phyloP scores from a whole-genome alignment of 345 rosid species.

The Ceriops decandra region DNA sequence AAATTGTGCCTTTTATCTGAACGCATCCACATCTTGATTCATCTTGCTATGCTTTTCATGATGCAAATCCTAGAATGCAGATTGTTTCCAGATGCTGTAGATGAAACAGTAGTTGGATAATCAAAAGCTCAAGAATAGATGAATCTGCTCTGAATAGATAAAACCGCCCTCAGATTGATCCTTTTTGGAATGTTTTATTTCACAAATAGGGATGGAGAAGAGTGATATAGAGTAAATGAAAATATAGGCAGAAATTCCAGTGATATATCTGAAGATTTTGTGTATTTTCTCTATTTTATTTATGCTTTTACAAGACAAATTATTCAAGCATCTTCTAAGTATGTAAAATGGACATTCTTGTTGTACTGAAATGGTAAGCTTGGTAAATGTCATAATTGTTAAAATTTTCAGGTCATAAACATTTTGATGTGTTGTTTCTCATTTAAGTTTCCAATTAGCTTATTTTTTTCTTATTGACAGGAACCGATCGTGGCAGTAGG shows the following conservation, averaged over 20 bases:
- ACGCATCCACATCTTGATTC: background rate
- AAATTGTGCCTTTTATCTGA: background rate
- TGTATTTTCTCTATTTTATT: background rate
- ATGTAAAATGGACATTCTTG: background rate
- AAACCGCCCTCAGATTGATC: background rate
- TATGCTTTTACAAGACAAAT: background rate
- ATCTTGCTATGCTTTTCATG: background rate
- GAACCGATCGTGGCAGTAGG: slow-evolving; percentile 62
- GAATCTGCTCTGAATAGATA: background rate
- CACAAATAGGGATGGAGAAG: background rate
- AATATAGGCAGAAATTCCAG: background rate
- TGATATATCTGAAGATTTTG: background rate
- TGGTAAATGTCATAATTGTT: background rate
- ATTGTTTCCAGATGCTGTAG: too few species aligned
- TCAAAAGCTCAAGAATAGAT: background rate
- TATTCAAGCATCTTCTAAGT: background rate
- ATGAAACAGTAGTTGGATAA: background rate
- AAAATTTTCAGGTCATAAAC: too few species aligned
- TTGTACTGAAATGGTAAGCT: background rate
- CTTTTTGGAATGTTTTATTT: too few species aligned
- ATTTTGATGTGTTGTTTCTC: too few species aligned
- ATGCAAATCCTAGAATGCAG: background rate
- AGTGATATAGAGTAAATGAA: background rate
- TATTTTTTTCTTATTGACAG: slow-evolving; percentile 33
- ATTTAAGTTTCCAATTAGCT: background rate